These are phyloP conservation scores for Piloderma croceum DNA, from an alignment of 768 basidiomycete species.

Conservation along the genomic window DNA sequence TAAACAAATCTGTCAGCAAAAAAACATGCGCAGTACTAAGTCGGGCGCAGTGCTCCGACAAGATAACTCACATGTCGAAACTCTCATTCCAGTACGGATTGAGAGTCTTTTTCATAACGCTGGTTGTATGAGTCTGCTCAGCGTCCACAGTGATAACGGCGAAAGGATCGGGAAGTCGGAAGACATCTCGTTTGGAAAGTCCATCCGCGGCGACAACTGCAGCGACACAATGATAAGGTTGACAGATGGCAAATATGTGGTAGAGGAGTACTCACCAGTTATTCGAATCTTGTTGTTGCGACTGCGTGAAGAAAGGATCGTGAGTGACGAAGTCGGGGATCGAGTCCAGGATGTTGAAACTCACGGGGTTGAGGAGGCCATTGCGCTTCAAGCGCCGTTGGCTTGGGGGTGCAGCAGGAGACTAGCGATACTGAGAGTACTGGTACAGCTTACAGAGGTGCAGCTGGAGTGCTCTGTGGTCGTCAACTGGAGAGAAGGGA, in stretches of 20 bases:
- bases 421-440: not conserved
- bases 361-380: too few species aligned
- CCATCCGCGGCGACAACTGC: constrained; percentile 94
- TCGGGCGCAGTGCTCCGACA: too few species aligned
- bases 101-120: constrained; percentile 92
- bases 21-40: not conserved
- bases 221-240: too few species aligned
- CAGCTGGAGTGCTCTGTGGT: too few species aligned
- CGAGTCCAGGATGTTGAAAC: too few species aligned
- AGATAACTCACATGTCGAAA: constrained; percentile 91
- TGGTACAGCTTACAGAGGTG: not conserved
- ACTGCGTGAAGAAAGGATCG: constrained; percentile 1
- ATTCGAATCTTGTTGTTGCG: constrained; percentile 74
- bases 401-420: not conserved
- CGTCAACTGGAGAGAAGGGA: too few species aligned
- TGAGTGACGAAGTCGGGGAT: too few species aligned
- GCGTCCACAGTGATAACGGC: constrained; percentile 98
- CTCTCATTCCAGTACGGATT: constrained; percentile 98
- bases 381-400: too few species aligned
- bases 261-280: constrained; percentile 46
- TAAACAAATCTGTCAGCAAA: constrained; percentile 7
- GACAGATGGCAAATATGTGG: constrained; percentile 6
- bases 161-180: constrained; percentile 95
- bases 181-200: constrained; percentile 90
- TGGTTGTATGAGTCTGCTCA: constrained; percentile 94